phyloP scores from a whole-genome alignment of 164 flowering plant species.

The Vitis labrusca region DNA sequence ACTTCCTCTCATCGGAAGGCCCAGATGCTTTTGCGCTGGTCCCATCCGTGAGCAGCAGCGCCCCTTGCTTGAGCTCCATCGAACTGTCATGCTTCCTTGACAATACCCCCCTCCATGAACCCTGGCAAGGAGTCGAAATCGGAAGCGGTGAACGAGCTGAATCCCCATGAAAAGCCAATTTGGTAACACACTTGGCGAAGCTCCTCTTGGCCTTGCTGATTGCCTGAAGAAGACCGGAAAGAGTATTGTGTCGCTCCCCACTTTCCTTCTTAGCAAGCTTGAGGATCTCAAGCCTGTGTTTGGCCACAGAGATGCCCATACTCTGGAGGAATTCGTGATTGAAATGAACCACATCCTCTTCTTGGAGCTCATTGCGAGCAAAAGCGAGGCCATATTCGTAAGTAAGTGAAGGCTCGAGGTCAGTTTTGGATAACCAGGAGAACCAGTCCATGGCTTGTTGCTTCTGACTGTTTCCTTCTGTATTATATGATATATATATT shows the following conservation, averaged over 20 bases:
- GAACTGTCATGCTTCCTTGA: slow-evolving; percentile 15
- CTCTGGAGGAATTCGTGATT: slow-evolving; percentile 86
- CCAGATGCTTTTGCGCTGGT: slow-evolving; percentile 29
- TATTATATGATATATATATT: not conserved
- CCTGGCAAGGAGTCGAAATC: not conserved
- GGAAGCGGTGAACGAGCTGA: not conserved
- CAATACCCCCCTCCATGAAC: slow-evolving; percentile 24
- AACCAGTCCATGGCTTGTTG: slow-evolving; percentile 73
- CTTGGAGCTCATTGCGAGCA: slow-evolving; percentile 64
- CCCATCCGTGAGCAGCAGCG: slow-evolving; percentile 10
- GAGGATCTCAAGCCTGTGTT: slow-evolving; percentile 84
- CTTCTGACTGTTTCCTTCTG: too few species aligned
- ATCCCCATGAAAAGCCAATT: slow-evolving; percentile 13
- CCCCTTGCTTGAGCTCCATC: slow-evolving; percentile 13
- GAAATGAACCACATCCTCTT: slow-evolving; percentile 63
- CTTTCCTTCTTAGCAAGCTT: slow-evolving; percentile 46
- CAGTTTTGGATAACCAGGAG: slow-evolving; percentile 69
- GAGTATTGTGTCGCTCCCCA: slow-evolving; percentile 2
- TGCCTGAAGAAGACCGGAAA: slow-evolving; percentile 27
- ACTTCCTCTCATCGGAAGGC: slow-evolving; percentile 36
- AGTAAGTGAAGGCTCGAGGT: slow-evolving; percentile 51
- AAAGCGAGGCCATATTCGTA: slow-evolving; percentile 68
- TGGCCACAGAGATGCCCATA: slow-evolving; percentile 77
- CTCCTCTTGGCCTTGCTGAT: slow-evolving; percentile 30
- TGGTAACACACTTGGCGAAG: slow-evolving; percentile 22